Percentiles rank a stretch among this genome's conserved stretches.
Conservation (phyloP, 2,329 filamentous ascomycete genomes). For the Fusarium musae region DNA sequence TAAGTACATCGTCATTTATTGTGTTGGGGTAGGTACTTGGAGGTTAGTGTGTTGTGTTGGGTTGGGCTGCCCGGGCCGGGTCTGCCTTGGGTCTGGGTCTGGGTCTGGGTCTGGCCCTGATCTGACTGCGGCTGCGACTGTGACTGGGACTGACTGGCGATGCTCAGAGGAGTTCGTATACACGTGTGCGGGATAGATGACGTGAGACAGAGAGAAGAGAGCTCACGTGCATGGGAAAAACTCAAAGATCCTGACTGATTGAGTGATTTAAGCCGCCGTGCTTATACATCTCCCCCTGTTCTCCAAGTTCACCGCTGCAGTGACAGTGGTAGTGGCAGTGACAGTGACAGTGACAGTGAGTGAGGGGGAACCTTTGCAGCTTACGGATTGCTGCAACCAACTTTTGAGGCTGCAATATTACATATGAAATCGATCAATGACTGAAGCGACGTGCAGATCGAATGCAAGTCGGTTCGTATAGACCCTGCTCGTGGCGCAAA, state of each 20-base stretch:
- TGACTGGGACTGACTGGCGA: not conserved
- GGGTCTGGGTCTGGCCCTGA: not conserved
- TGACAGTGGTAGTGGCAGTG: not conserved
- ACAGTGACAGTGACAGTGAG: not conserved
- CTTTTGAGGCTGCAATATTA: slow-evolving; percentile 6
- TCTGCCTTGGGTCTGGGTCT: not conserved
- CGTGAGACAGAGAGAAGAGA: slow-evolving; percentile 7
- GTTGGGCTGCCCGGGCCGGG: not conserved
- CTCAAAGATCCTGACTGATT: not conserved
- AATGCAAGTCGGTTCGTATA: slow-evolving; percentile 30
- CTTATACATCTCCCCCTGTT: not conserved
- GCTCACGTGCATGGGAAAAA: slow-evolving; percentile 1
- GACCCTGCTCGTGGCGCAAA: slow-evolving; percentile 25
- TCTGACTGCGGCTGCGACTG: not conserved
- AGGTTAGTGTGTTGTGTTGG: not conserved
- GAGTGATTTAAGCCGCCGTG: slow-evolving; percentile 11
- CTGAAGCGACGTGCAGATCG: slow-evolving; percentile 10
- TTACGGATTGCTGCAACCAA: slow-evolving; percentile 4
- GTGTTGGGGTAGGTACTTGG: not conserved
- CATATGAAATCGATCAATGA: not conserved
- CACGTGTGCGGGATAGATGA: slow-evolving; percentile 1
- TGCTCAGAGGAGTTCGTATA: not conserved
- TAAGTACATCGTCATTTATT: not conserved
- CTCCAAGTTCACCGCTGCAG: not conserved
- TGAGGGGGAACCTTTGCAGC: slow-evolving; percentile 1